Conservation (phyloP, 768 basidiomycete genomes). For the Hortiboletus campestris region DNA sequence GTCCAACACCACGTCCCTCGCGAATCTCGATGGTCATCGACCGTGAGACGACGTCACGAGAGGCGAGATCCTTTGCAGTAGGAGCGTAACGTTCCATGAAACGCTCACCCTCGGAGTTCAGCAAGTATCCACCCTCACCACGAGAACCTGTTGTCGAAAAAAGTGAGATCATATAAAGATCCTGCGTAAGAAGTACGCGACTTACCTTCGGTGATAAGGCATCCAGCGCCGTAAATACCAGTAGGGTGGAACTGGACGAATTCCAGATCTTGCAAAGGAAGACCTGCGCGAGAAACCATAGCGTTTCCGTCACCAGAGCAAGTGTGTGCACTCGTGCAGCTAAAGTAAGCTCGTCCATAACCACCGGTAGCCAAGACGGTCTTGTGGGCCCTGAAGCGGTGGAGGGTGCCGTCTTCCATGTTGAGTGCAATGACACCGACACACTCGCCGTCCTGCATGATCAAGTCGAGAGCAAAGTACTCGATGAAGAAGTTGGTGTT, state of each 20-base stretch:
- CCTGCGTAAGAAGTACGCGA: not conserved
- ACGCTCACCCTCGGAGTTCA: constrained; percentile 98
- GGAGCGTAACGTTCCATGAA: constrained; percentile 99
- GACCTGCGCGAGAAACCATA: constrained; percentile 95
- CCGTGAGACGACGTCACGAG: constrained; percentile 98
- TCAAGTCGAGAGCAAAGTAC: constrained; percentile 98
- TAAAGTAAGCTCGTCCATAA: constrained; percentile 97
- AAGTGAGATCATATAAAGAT: not conserved
- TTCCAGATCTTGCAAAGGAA: constrained; percentile 95
- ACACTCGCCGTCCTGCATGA: constrained; percentile 99
- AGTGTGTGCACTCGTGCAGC: constrained; percentile 97
- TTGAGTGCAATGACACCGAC: constrained; percentile 99
- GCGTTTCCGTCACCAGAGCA: constrained; percentile 99
- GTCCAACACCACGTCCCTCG: constrained; percentile 97
- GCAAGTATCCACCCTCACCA: constrained; percentile 97
- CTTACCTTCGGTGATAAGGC: constrained; percentile 95
- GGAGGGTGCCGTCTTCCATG: constrained; percentile 99
- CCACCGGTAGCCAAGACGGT: constrained; percentile 98
- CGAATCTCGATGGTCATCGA: constrained; percentile 99
- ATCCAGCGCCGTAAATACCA: constrained; percentile 98
- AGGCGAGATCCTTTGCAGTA: constrained; percentile 98
- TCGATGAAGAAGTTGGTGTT: constrained; percentile 99
- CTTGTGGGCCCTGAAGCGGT: constrained; percentile 97
- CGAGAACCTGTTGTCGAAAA: constrained; percentile 69
- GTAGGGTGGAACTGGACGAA: constrained; percentile 99